A percentile compares a stretch with the other conserved stretches of the same genome.
phyloP scores from a whole-genome alignment of 176 grass and related monocot species.

The Luzula sylvatica region DNA sequence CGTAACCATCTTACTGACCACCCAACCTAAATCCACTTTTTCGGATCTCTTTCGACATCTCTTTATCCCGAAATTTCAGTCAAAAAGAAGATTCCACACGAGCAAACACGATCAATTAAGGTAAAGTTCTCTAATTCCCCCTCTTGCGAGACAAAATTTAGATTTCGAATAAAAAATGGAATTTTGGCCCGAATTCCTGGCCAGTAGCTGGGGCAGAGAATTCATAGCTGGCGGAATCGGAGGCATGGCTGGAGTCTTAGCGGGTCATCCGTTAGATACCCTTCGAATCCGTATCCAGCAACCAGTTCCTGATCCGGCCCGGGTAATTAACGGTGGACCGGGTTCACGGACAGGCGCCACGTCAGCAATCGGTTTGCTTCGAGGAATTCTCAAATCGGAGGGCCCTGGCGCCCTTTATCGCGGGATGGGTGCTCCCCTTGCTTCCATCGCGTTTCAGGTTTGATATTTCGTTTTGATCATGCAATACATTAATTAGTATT shows the following conservation, averaged over 20 bases:
- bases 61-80: not conserved
- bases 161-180: constrained; percentile 46
- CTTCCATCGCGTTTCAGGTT: constrained; percentile 82
- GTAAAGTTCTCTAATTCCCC: not conserved
- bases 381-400: constrained; percentile 61
- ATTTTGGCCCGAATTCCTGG: constrained; percentile 98
- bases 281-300: constrained; percentile 89
- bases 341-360: not conserved
- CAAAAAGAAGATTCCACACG: not conserved
- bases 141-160: not conserved
- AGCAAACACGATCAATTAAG: not conserved
- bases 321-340: constrained; percentile 5
- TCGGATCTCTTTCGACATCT: not conserved
- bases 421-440: constrained; percentile 85
- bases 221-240: constrained; percentile 78
- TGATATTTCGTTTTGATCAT: not conserved
- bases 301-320: constrained; percentile 25
- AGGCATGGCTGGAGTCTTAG: constrained; percentile 83
- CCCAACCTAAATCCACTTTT: not conserved
- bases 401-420: constrained; percentile 87
- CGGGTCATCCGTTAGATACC: constrained; percentile 85
- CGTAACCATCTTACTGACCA: constrained; percentile 1
- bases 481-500: too few relatives aligned
- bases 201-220: constrained; percentile 65
- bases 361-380: constrained; percentile 45